These are phyloP conservation scores for Arthrobotrys conoides DNA, from an alignment of 2,329 filamentous ascomycete genomes.

Conservation along the genomic window DNA sequence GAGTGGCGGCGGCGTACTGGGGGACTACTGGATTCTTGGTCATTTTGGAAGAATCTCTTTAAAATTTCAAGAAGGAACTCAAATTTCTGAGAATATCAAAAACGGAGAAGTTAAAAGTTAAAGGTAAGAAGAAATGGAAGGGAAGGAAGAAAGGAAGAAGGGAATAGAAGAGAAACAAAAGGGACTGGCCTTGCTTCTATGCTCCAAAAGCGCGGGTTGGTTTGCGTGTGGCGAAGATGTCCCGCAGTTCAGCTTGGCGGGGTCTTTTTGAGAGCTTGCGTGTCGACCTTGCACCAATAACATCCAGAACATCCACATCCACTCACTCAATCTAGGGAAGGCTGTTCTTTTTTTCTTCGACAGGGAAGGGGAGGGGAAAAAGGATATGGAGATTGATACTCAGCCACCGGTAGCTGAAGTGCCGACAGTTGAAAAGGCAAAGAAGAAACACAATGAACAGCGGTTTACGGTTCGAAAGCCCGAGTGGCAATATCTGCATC, in stretches of 20 bases:
- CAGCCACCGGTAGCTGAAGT: background rate
- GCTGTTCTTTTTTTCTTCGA: too few relatives aligned
- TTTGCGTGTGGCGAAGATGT: slow-evolving; percentile 3
- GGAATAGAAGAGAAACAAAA: background rate
- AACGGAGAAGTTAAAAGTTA: background rate
- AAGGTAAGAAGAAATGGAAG: background rate
- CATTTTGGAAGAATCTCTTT: slow-evolving; percentile 34
- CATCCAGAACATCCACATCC: too few relatives aligned
- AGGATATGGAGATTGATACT: background rate
- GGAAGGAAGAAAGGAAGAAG: background rate
- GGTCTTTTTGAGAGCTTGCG: background rate
- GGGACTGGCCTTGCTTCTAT: background rate
- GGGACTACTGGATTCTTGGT: slow-evolving; percentile 39
- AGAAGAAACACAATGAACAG: slow-evolving; percentile 29
- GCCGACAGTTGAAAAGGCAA: background rate
- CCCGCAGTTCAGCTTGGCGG: background rate
- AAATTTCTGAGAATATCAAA: background rate
- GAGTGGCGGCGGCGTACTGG: slow-evolving; percentile 16
- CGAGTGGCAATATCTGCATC: slow-evolving; percentile 63
- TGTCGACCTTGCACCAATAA: slow-evolving; percentile 4
- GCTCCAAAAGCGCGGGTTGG: background rate
- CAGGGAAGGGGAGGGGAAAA: background rate
- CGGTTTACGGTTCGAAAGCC: slow-evolving; percentile 62
- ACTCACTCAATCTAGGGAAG: too few relatives aligned
- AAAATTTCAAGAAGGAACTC: background rate